Base-by-base conservation (phyloP, 1,284 basidiomycete species). In the Thelephora terrestris region DNA sequence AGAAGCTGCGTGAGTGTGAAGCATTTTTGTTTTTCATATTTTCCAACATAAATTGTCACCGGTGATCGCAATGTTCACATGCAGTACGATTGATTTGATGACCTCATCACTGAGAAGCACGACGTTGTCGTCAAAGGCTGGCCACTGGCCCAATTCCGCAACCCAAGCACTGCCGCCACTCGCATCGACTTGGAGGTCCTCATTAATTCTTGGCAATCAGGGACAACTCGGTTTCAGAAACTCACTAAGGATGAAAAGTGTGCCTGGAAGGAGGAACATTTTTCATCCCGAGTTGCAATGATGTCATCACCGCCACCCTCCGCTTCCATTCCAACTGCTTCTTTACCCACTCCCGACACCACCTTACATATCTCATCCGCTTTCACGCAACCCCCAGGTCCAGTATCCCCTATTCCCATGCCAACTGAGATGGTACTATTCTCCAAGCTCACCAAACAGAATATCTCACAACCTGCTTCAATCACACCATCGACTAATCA, bases 71-170 rank as follows among this genome's bases (percentile, higher is more conserved):
- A 44, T 54, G 17, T 27, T 2, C 46, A 47, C 7, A 61, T 60
- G 58, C 46, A 35, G 9, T 61, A 62, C 46, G 36, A 43, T 17
- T 53, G 55, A 34, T 63, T 63, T 51, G 54, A 58, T 40, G 36
- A 27, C 9, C 40, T 47, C 16, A 59, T 63, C 53, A 62, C 60
- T 16, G 43, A 37, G 5, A 48, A 49, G 21, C 44, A 52, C 18
- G 49, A 56, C 18, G 49, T 61, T 39, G 46, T 60, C 24, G 27
- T 57, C 48, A 52, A 59, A 37, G 52, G 55, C 46, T 63, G 61
- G 60, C 59, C 59, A 10, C 48, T 61, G 7, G 10, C 18, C n/a
- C 50, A 52, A 37, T 60, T 62, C 52, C 47, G 48, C 27, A 45
- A 48, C 18, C 61, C 59, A 5, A 51, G 58, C 14, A 23, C 39